phyloP scores from a whole-genome alignment of 768 basidiomycete species.

The Russula earlei region DNA sequence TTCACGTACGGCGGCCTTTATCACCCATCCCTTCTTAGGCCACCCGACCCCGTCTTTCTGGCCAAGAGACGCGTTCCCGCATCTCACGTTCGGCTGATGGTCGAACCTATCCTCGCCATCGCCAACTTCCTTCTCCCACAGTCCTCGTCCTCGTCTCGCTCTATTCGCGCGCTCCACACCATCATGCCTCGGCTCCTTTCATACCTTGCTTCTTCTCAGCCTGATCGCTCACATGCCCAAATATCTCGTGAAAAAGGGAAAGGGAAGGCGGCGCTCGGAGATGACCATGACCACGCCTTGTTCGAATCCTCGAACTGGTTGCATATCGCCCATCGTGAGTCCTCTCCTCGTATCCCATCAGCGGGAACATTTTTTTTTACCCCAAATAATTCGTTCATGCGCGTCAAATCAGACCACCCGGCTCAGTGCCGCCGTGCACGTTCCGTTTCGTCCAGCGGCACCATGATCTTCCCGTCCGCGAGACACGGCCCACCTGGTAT shows the following conservation, averaged over 20 bases:
- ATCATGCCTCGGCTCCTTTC: conserved; percentile 1
- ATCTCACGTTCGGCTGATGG: conserved; percentile 11
- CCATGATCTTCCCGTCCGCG: neutral
- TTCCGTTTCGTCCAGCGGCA: neutral
- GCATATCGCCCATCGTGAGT: conserved; percentile 12
- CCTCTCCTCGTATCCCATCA: neutral
- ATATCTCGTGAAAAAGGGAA: conserved; percentile 15
- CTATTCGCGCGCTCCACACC: conserved; percentile 1
- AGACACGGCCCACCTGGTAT: neutral
- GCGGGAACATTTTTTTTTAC: neutral
- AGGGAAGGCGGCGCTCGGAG: conserved; percentile 13
- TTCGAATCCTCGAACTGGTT: conserved; percentile 15
- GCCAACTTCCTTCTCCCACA: conserved; percentile 15
- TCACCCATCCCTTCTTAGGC: neutral
- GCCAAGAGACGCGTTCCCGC: neutral
- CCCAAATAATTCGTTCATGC: neutral
- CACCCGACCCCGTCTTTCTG: neutral
- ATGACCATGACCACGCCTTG: conserved; percentile 8
- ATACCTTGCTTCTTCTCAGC: neutral
- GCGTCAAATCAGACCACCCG: neutral
- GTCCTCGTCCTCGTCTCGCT: conserved; percentile 4
- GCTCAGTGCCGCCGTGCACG: neutral
- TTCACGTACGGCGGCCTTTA: neutral
- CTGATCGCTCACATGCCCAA: conserved; percentile 2
- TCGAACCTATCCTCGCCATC: conserved; percentile 14